phyloP scores from a whole-genome alignment of 441 rosid species.

The Arabidopsis hybrid region DNA sequence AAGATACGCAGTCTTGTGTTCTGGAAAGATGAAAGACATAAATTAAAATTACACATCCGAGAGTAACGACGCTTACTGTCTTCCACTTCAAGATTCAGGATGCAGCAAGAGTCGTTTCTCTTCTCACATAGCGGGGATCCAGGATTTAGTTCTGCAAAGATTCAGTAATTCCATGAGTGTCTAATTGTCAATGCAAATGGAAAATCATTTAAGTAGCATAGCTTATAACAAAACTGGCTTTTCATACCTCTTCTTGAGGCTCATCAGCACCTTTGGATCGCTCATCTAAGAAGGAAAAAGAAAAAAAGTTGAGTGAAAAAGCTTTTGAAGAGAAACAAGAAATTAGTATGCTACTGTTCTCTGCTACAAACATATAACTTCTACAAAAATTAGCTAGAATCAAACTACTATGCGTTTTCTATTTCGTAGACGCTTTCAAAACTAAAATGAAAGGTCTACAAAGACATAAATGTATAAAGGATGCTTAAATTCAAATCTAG shows the following conservation, averaged over 20 bases:
- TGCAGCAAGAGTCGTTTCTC: slow-evolving; percentile 31
- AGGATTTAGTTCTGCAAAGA: slow-evolving; percentile 37
- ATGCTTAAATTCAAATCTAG: neutral
- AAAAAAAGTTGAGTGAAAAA: neutral
- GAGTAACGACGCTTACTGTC: slow-evolving; percentile 1
- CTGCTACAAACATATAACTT: neutral
- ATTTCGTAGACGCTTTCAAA: neutral
- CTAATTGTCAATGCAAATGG: slow-evolving; percentile 1
- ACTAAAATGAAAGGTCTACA: neutral
- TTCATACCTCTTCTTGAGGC: slow-evolving; percentile 44
- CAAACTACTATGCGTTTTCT: neutral
- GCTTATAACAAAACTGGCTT: neutral
- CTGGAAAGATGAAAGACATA: slow-evolving; percentile 15
- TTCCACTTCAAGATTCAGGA: slow-evolving; percentile 27
- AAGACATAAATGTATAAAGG: neutral
- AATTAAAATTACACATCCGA: slow-evolving; percentile 24
- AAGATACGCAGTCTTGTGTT: slow-evolving; percentile 15
- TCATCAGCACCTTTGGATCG: slow-evolving; percentile 45
- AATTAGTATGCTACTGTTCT: neutral
- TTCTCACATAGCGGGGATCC: slow-evolving; percentile 16
- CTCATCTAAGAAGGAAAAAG: slow-evolving; percentile 21
- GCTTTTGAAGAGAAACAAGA: slow-evolving; percentile 3
- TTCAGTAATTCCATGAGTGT: slow-evolving; percentile 19
- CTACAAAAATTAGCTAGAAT: neutral
- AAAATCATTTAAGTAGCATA: neutral